Evolutionary conservation across 2,329 filamentous ascomycete species (phyloP).

Genomic region (Hysterium pulicare): DNA sequence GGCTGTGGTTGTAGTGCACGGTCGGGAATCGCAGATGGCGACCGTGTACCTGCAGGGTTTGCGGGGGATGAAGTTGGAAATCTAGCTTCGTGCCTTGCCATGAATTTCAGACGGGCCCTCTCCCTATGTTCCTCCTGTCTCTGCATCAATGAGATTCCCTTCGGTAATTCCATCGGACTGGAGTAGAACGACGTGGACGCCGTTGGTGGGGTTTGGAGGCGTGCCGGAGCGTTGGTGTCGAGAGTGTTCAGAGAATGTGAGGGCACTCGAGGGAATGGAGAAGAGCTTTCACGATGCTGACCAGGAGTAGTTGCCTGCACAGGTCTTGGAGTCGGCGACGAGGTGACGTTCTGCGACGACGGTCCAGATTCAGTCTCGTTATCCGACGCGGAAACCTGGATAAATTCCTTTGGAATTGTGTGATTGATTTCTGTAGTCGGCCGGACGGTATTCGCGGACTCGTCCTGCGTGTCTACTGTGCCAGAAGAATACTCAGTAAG

Average conservation of each 20-base stretch:
- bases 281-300: background rate
- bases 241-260: slow-evolving; percentile 18
- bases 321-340: no score
- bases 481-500: background rate
- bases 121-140: background rate
- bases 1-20: slow-evolving; percentile 15
- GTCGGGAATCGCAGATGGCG: slow-evolving; percentile 34
- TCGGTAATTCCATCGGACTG: background rate
- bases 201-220: slow-evolving; percentile 14
- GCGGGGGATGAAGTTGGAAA: background rate
- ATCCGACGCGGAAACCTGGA: background rate
- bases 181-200: background rate
- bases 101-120: background rate
- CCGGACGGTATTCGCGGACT: slow-evolving; percentile 12
- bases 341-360: no score
- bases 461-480: slow-evolving; percentile 16
- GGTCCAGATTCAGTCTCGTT: background rate
- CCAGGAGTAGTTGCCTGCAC: no score
- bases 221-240: slow-evolving; percentile 16
- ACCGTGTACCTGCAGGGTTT: slow-evolving; percentile 24
- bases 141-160: background rate
- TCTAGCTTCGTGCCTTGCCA: background rate
- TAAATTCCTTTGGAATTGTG: background rate
- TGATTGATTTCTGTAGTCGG: slow-evolving; percentile 15
- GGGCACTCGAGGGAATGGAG: slow-evolving; percentile 13